Conservation (phyloP, 2,329 filamentous ascomycete species). For the Xylariales sp. region DNA sequence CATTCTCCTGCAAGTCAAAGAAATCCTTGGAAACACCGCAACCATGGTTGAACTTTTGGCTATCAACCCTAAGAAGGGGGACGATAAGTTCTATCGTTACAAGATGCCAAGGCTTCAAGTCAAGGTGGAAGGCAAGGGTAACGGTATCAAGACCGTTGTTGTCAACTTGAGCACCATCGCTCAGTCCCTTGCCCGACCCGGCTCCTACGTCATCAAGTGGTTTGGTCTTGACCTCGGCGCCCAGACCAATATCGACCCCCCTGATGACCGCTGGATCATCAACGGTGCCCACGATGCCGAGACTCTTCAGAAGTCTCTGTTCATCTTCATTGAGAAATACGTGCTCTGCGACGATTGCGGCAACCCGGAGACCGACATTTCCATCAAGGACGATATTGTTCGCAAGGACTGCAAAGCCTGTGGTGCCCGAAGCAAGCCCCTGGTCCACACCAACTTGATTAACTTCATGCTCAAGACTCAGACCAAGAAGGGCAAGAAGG, state of each 20-base stretch:
- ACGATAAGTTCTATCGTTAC: conserved; percentile 99
- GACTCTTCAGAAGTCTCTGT: conserved; percentile 97
- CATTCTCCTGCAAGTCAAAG: not conserved
- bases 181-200: conserved; percentile 84
- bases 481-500: conserved; percentile 84
- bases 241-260: conserved; percentile 95
- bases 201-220: conserved; percentile 97
- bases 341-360: conserved; percentile 99
- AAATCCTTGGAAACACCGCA: conserved; percentile 37
- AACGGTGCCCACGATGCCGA: conserved; percentile 93
- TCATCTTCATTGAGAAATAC: conserved; percentile 97
- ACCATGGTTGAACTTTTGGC: conserved; percentile 70
- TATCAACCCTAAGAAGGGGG: conserved; percentile 97
- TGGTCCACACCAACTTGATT: conserved; percentile 90
- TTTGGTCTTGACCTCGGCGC: conserved; percentile 98
- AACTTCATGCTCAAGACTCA: conserved; percentile 97
- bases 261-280: conserved; percentile 99
- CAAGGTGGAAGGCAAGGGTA: conserved; percentile 99
- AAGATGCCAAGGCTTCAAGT: conserved; percentile 99
- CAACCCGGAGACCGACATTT: conserved; percentile 96
- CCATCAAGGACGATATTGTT: conserved; percentile 90
- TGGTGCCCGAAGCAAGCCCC: conserved; percentile 86
- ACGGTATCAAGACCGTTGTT: conserved; percentile 98
- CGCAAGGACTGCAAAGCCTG: conserved; percentile 98
- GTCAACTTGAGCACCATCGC: conserved; percentile 96